Base-by-base conservation (phyloP, 2,329 filamentous ascomycete species). In the Xylogone sp. region DNA sequence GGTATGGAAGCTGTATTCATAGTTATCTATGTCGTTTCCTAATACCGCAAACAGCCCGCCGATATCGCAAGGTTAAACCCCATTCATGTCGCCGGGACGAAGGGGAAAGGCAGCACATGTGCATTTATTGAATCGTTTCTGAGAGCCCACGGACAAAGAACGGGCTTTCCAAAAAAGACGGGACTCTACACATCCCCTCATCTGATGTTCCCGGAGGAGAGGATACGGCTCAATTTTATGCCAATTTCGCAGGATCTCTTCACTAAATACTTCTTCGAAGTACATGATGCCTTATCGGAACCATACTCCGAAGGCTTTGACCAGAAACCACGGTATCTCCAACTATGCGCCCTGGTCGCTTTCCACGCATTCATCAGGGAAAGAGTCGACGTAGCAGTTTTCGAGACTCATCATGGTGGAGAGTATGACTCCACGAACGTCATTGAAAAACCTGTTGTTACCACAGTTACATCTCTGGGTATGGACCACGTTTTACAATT, bases 41-140 rank as follows among this genome's bases (percentile, higher is more conserved):
- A 67, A 12, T 79, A 84, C 56, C 68, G 86, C 34, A n/a, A 70
- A 81, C 57, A 69, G 71, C 81, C 59, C 68, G 71, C 13, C 69
- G 34, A 39, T 16, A 39, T 39, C 34, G 34, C 8, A 16, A 39
- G n/a, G n/a, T 16, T 88, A 34, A 86, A 86, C 59, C 74, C 87
- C 18, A 65, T 89, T 43, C 84, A 88, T 67, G 77, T 89, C 24
- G 79, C 84, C 21, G 86, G 86, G 10, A 88, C 84, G 18, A 89
- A 89, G 65, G 86, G 86, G 5, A 89, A 89, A 65, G 86, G 86
- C 27, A 86, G 79, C 60, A 87, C 84, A 2, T 88, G 84, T 63
- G 83, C 84, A 45, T 87, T 85, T 56, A 74, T 79, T 54, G 75
- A 81, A 55, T 79, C 78, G 16, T 80, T 88, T 56, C 76, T 88